Evolutionary conservation across 2,329 filamentous ascomycete genomes (phyloP), one percentile per base, ranked within the genome.

Genomic region (Fusarium guadeloupense): DNA sequence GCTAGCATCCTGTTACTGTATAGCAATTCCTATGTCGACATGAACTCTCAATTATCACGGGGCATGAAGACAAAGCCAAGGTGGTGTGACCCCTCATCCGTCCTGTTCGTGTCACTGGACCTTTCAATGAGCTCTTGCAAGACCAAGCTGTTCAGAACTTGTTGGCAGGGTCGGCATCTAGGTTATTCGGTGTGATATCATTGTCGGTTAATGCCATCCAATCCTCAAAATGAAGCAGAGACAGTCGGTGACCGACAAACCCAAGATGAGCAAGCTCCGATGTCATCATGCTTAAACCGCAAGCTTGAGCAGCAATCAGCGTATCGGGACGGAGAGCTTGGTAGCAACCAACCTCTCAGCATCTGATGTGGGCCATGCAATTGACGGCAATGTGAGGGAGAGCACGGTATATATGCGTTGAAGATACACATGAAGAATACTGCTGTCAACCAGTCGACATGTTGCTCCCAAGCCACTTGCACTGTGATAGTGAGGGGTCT

Each of bases 401-500:
- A 30, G 23, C 56, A 62, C 61, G n/a, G 61, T 64, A 58, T 12
- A 19, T 2, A 2, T 1, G 25, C 3, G 5, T 3, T 10, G 7
- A 12, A 23, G 10, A 6, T 53, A 26, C 59, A 54, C 17, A 25
- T 14, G 3, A 8, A n/a, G n/a, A 4, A 20, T 9, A 19, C 3
- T 9, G 6, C 3, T 4, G 5, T 1, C 4, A 0, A 21, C 14
- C 6, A 2, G 39, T 9, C 3, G 12, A 5, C 6, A 41, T 47
- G 54, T 63, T 40, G 35, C n/a, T 7, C 3, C 13, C 5, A 16
- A 53, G 59, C 54, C 47, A 68, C 44, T 48, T 61, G 35, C 66
- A 69, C 67, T 70, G 67, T 69, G 56, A 43, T 33, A 34, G 41
- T 57, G 67, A 67, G 60, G 67, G 66, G 61, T 45, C 48, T 55